Evolutionary conservation across 2,329 filamentous ascomycete genomes (phyloP).

Genomic region (Trichoderma sp.): DNA sequence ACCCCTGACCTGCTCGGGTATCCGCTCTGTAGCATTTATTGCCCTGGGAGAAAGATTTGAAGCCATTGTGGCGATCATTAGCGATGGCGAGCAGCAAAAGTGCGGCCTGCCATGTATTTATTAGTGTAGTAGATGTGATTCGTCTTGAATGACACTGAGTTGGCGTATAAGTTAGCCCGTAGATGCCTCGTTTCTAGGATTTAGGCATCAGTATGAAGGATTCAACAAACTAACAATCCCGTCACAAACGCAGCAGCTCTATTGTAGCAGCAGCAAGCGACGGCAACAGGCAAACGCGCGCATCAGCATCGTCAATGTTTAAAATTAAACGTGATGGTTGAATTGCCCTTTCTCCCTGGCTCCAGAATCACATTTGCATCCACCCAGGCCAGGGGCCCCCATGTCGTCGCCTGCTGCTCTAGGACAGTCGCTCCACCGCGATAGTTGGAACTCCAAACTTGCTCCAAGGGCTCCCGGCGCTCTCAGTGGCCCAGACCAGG

Average conservation of each 20-base stretch:
- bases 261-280: neutral
- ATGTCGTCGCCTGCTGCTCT: conserved; percentile 3
- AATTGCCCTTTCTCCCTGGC: neutral
- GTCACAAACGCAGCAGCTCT: neutral
- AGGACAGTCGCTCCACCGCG: conserved; percentile 6
- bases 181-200: neutral
- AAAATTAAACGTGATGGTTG: neutral
- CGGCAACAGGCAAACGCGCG: neutral
- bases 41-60: neutral
- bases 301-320: conserved; percentile 11
- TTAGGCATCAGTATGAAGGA: neutral
- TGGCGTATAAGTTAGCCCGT: neutral
- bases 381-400: conserved; percentile 6
- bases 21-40: conserved; percentile 5
- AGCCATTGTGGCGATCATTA: conserved; percentile 11
- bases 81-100: conserved; percentile 6
- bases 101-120: neutral
- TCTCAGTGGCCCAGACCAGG: conserved; percentile 14
- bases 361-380: neutral
- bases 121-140: neutral
- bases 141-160: neutral
- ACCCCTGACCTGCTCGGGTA: neutral
- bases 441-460: conserved; percentile 5
- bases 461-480: conserved; percentile 1
- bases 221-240: neutral